A percentile compares a stretch with the other conserved stretches of the same genome.
Conservation (phyloP, 768 basidiomycete genomes). For the Tulasnella sp. region DNA sequence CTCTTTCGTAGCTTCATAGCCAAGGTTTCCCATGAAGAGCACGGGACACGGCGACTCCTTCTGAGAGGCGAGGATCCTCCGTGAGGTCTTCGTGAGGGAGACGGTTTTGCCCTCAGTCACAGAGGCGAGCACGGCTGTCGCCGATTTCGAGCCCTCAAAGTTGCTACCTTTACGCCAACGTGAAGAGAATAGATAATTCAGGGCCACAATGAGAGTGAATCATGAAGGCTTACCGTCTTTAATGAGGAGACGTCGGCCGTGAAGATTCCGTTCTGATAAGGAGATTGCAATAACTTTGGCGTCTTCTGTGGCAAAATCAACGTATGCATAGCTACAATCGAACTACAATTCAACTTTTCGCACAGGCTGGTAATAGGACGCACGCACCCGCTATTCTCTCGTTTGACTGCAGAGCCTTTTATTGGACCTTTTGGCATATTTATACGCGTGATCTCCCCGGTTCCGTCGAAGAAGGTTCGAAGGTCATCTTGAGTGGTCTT, state of each 20-base stretch:
- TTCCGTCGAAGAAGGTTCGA: conserved; percentile 55
- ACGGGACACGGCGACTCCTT: conserved; percentile 78
- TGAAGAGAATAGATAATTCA: not conserved
- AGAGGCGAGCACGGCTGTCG: conserved; percentile 22
- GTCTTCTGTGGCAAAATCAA: conserved; percentile 78
- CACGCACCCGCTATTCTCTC: conserved; percentile 39
- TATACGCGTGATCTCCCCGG: conserved; percentile 66
- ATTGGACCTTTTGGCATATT: conserved; percentile 56
- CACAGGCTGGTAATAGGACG: not conserved
- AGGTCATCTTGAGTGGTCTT: conserved; percentile 74
- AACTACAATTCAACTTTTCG: not conserved
- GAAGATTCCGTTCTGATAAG: conserved; percentile 67
- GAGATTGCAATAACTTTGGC: conserved; percentile 65
- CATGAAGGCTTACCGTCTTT: conserved; percentile 66
- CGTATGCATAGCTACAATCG: conserved; percentile 75
- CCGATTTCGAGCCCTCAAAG: conserved; percentile 18
- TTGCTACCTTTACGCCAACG: not conserved
- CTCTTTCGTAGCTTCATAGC: conserved; percentile 78
- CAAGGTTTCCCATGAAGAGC: conserved; percentile 87
- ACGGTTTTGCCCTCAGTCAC: conserved; percentile 30
- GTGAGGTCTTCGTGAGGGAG: conserved; percentile 48
- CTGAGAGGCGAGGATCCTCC: conserved; percentile 65
- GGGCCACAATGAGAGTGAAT: not conserved
- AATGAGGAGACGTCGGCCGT: conserved; percentile 82
- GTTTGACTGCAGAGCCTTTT: not conserved